A percentile compares a stretch with the other conserved stretches of the same genome.
These are phyloP conservation scores for Komagataella kurtzmanii DNA, from an alignment of 805 yeast species.

Conservation along the genomic window DNA sequence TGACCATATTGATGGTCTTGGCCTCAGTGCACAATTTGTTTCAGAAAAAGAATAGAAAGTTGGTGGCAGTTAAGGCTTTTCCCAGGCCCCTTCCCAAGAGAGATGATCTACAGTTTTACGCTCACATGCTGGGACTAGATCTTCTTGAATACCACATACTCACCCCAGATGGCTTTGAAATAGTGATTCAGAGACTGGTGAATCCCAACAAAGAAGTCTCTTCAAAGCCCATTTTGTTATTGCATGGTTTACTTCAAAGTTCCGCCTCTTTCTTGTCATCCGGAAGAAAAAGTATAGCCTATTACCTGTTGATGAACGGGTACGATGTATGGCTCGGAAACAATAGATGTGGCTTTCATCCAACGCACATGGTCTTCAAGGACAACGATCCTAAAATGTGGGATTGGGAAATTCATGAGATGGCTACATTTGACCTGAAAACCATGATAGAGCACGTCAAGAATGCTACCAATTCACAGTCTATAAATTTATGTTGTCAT, in stretches of 20 bases:
- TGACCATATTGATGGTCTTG: conserved; percentile 11
- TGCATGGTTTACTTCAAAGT: conserved; percentile 84
- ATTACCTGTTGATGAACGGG: conserved; percentile 36
- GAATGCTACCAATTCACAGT: conserved; percentile 20
- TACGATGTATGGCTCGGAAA: conserved; percentile 90
- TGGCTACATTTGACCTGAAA: conserved; percentile 71
- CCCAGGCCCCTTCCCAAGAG: conserved; percentile 19
- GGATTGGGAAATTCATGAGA: conserved; percentile 87
- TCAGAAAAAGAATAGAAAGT: conserved; percentile 2
- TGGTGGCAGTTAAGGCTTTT: conserved; percentile 12
- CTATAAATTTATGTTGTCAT: conserved; percentile 63
- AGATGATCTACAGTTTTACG: conserved; percentile 51
- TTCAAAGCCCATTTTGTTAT: conserved; percentile 48
- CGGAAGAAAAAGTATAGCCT: conserved; percentile 73
- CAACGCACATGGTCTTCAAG: conserved; percentile 42
- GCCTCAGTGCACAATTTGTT: conserved; percentile 10
- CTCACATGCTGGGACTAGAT: conserved; percentile 43
- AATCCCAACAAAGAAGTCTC: conserved; percentile 13
- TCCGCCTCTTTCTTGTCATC: conserved; percentile 75
- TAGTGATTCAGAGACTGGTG: conserved; percentile 51
- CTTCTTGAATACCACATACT: conserved; percentile 44
- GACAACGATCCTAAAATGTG: conserved; percentile 46
- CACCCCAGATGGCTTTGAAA: conserved; percentile 70
- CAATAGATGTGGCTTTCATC: conserved; percentile 76
- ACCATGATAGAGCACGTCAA: conserved; percentile 54